Conservation (phyloP, 768 basidiomycete species). For the Boletus patriciae region DNA sequence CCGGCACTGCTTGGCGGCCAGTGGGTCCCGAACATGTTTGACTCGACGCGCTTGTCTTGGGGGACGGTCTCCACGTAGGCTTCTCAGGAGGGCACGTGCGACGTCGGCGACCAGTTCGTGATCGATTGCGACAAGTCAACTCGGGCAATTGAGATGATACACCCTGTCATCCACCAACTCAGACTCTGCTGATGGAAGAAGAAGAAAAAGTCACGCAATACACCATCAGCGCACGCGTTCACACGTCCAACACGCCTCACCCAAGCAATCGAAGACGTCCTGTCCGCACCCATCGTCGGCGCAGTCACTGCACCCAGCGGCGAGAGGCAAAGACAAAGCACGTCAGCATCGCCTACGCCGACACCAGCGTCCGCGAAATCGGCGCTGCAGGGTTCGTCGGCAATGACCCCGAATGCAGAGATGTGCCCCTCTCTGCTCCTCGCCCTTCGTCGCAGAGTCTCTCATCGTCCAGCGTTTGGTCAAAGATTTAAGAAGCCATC, state of each 20-base stretch:
- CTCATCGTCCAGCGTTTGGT: constrained; percentile 96
- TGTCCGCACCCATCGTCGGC: too few species aligned
- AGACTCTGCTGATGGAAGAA: constrained; percentile 50
- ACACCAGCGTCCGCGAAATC: constrained; percentile 80
- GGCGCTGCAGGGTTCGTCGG: constrained; percentile 94
- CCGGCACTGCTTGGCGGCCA: constrained; percentile 77
- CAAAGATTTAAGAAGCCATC: constrained; percentile 96
- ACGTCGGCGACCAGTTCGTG: constrained; percentile 73
- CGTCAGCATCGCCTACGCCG: constrained; percentile 89
- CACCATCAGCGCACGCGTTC: too few species aligned
- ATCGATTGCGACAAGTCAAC: constrained; percentile 72
- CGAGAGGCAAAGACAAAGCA: constrained; percentile 61
- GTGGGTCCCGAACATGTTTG: constrained; percentile 67
- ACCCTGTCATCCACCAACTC: constrained; percentile 78
- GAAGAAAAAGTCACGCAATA: not conserved
- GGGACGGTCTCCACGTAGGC: constrained; percentile 54
- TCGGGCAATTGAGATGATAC: constrained; percentile 68
- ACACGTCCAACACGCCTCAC: too few species aligned
- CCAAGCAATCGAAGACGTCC: too few species aligned
- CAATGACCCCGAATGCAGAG: too few species aligned
- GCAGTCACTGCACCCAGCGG: too few species aligned
- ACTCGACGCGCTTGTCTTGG: constrained; percentile 47
- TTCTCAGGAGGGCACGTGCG: constrained; percentile 60
- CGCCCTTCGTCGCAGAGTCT: too few species aligned
- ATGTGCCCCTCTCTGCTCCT: too few species aligned